Evolutionary conservation across 352 stramenopile genomes (phyloP), one percentile per base, ranked within the genome.

Genomic region (Vaucheria bursata): DNA sequence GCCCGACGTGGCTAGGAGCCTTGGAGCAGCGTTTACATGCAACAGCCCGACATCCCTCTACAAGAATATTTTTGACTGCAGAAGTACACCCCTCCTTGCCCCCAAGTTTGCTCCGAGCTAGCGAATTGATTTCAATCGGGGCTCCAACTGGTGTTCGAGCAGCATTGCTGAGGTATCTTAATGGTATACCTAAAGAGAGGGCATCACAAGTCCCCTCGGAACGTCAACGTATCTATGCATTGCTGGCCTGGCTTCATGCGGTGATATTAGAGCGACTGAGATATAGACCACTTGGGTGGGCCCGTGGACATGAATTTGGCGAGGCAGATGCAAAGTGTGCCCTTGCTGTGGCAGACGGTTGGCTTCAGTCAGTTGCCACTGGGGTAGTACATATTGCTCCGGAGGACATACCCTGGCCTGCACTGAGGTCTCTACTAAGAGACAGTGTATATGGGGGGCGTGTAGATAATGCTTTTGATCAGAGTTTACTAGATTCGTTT

Each of bases 221-320:
- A 71, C 89, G 93, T 70, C 33, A 86, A 29, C 89, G 94, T 1
- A 83, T 99, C 34, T 99, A 98, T 82, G 85, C 98, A 73, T 85
- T 99, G 31, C 86, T 99, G 35, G 90, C 93, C 39, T 99, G 95
- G 94, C 93, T 98, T 74, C 96, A 99, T 82, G 95, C 96, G 0
- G 88, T 99, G 6, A 91, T 99, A 39, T 92, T 98, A 82, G 97
- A 99, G 85, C 89, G 97, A 7, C 85, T 99, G 59, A 91, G 94
- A 4, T 99, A 99, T 85, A 92, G 95, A 8, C 95, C 96, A 31
- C 89, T 97, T 35, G 97, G 96, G 12, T 99, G 95, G 95, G 33
- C 39, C 64, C 59, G 18, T 59, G 88, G 87, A 12, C 99, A 99
- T 85, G 96, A 99, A 79, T 99, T 99, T 84, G 98, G 91, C 59